phyloP scores from a whole-genome alignment of 805 yeast genomes.

The Schwanniomyces sp. region DNA sequence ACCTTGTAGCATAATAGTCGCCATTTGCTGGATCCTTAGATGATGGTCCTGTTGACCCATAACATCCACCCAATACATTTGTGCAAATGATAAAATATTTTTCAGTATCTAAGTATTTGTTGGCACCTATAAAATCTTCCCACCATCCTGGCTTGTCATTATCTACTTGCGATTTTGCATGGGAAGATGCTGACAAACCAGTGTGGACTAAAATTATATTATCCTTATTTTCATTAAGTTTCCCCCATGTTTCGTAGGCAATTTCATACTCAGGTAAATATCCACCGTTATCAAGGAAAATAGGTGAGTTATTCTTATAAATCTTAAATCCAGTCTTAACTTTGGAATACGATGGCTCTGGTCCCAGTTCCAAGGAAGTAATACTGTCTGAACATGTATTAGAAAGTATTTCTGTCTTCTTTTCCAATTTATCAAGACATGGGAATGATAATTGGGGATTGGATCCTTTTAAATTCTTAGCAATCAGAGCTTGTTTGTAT shows the following conservation, averaged over 20 bases:
- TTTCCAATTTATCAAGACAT: slow-evolving; percentile 76
- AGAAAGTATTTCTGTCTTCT: slow-evolving; percentile 41
- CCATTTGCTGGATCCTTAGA: slow-evolving; percentile 69
- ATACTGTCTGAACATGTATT: slow-evolving; percentile 14
- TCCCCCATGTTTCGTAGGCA: slow-evolving; percentile 96
- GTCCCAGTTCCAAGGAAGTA: slow-evolving; percentile 60
- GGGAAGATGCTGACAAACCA: slow-evolving; percentile 91
- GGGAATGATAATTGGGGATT: slow-evolving; percentile 78
- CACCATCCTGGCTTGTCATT: slow-evolving; percentile 89
- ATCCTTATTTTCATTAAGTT: slow-evolving; percentile 56
- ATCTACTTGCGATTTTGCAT: slow-evolving; percentile 76
- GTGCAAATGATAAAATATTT: slow-evolving; percentile 84
- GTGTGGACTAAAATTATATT: slow-evolving; percentile 85
- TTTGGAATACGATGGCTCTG: slow-evolving; percentile 81
- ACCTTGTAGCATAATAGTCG: slow-evolving; percentile 76
- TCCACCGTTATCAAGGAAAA: slow-evolving; percentile 82
- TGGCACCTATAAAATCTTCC: slow-evolving; percentile 92
- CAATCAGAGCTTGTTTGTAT: slow-evolving; percentile 1
- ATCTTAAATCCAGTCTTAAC: slow-evolving; percentile 66
- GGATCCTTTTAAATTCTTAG: slow-evolving; percentile 25
- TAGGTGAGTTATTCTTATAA: slow-evolving; percentile 54
- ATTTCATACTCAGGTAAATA: slow-evolving; percentile 68
- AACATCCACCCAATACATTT: slow-evolving; percentile 91
- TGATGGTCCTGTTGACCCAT: slow-evolving; percentile 93
- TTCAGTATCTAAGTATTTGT: slow-evolving; percentile 73